Conservation (phyloP, 495 filamentous ascomycete genomes). For the Hypoxylon intermedium region DNA sequence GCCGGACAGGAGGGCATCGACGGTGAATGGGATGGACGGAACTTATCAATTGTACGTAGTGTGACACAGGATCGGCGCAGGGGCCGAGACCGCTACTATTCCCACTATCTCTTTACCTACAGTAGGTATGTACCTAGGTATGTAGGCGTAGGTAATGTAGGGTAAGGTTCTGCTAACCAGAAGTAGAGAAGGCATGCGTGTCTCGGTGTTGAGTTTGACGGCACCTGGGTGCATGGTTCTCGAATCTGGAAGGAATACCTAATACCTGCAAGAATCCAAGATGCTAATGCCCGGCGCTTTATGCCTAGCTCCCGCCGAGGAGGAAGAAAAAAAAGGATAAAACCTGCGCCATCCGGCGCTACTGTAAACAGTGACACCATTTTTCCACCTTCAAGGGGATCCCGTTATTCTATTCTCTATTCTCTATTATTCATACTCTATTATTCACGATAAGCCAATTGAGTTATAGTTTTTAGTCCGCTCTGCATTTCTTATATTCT, state of each 20-base stretch:
- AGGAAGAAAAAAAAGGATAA: conserved; percentile 13
- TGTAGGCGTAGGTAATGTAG: neutral
- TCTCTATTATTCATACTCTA: no score
- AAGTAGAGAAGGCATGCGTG: neutral
- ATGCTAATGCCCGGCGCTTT: conserved; percentile 8
- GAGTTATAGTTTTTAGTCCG: no score
- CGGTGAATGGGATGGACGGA: no score
- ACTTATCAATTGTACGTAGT: neutral
- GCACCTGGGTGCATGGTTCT: no score
- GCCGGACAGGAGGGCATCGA: no score
- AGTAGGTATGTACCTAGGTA: no score
- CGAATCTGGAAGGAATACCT: neutral
- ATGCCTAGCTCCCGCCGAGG: conserved; percentile 8
- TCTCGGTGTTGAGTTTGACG: no score
- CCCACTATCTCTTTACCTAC: no score
- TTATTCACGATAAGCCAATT: no score
- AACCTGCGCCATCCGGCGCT: conserved; percentile 15
- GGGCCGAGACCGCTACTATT: conserved; percentile 27
- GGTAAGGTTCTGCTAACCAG: neutral
- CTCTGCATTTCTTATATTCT: no score
- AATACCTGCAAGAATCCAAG: neutral
- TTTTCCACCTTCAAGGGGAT: conserved; percentile 11
- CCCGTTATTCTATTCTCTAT: conserved; percentile 1
- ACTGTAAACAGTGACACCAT: conserved; percentile 20
- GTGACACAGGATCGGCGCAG: conserved; percentile 20